Conservation (phyloP, 208 protist species). For the Acanthamoeba culbertsoni region DNA sequence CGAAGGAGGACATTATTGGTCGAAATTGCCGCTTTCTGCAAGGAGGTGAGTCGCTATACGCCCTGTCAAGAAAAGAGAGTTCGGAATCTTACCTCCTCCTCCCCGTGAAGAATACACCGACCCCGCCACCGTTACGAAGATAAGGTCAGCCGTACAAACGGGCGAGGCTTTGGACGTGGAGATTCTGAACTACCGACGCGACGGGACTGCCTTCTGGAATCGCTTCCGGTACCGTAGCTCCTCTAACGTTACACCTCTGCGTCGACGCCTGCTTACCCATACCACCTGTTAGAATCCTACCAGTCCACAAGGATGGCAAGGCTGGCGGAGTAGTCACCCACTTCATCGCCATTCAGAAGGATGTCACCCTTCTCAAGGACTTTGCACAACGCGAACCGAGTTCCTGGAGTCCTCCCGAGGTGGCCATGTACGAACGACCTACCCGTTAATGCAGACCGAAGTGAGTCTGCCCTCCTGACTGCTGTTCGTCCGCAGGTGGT, state of each 20-base stretch:
- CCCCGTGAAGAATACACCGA: slow-evolving; percentile 3
- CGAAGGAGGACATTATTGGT: slow-evolving; percentile 32
- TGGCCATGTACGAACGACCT: not conserved
- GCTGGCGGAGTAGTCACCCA: not conserved
- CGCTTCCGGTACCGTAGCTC: too few relatives aligned
- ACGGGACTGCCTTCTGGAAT: slow-evolving; percentile 44
- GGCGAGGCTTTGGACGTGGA: slow-evolving; percentile 43
- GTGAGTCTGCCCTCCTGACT: not conserved
- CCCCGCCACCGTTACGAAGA: slow-evolving; percentile 35
- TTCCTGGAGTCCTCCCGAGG: slow-evolving; percentile 27
- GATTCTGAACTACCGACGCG: slow-evolving; percentile 62
- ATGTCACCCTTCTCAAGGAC: slow-evolving; percentile 51
- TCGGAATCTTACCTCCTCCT: too few relatives aligned
- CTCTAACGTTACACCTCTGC: not conserved
- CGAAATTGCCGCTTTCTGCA: slow-evolving; percentile 45
- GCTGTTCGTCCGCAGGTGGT: not conserved
- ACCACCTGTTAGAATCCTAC: not conserved
- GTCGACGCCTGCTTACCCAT: not conserved
- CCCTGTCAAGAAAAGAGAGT: too few relatives aligned
- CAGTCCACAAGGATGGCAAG: slow-evolving; percentile 53
- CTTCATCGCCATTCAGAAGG: slow-evolving; percentile 68
- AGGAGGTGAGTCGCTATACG: too few relatives aligned
- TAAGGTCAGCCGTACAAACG: not conserved
- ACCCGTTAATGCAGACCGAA: not conserved
- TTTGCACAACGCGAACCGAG: not conserved